Conservation (phyloP, 176 grass and related monocot genomes). For the bread wheat (Triticum aestivum) region DNA sequence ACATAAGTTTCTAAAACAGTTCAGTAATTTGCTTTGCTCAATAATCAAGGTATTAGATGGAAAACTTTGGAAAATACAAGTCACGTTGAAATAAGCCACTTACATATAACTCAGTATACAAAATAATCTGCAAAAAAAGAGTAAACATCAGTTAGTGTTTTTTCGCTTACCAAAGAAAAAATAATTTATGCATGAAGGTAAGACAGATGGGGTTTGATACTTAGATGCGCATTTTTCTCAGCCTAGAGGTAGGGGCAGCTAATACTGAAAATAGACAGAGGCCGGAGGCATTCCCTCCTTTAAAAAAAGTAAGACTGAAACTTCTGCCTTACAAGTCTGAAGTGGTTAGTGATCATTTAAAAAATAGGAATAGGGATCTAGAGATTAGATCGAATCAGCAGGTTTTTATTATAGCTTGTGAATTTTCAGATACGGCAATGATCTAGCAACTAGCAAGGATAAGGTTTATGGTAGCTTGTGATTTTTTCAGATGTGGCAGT, state of each 20-base stretch:
- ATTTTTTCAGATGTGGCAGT: not conserved
- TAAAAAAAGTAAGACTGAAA: not conserved
- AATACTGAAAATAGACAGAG: not conserved
- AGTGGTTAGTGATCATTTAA: not conserved
- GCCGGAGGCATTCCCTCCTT: not conserved
- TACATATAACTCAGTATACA: conserved; percentile 91
- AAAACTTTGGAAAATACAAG: not conserved
- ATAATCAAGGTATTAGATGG: not conserved
- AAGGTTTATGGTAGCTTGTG: not conserved
- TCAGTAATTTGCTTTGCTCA: not conserved
- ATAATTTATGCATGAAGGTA: not conserved
- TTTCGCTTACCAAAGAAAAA: not conserved
- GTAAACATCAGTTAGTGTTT: conserved; percentile 17
- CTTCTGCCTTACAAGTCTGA: not conserved
- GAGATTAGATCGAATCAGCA: not conserved
- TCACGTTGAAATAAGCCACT: conserved; percentile 24
- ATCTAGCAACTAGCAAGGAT: not conserved
- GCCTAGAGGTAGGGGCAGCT: not conserved
- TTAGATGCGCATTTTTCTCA: not conserved
- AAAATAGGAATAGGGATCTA: not conserved
- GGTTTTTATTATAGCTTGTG: not conserved
- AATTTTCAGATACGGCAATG: not conserved
- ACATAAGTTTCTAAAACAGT: not conserved
- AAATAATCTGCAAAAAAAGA: conserved; percentile 62
- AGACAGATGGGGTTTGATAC: not conserved